These are phyloP conservation scores for Podaxis sp. DNA, from an alignment of 768 basidiomycete genomes.

Conservation along the genomic window DNA sequence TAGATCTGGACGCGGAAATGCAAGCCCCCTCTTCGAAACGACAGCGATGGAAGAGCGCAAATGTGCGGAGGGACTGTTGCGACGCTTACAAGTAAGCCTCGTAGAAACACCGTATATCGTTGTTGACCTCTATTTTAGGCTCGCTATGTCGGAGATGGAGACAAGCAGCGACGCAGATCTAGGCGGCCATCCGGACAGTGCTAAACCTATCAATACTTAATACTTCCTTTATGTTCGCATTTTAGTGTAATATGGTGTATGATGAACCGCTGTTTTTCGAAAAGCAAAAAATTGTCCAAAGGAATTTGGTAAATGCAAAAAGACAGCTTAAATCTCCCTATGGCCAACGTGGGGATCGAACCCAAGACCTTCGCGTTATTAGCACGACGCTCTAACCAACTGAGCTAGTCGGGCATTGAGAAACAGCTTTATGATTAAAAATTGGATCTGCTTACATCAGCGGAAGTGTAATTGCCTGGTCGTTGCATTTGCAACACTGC, in stretches of 20 bases:
- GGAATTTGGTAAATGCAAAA: too few species aligned
- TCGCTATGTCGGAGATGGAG: constrained; percentile 27
- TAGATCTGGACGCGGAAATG: constrained; percentile 68
- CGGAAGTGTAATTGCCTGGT: neutral
- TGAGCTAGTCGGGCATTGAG: constrained; percentile 56
- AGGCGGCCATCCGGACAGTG: neutral
- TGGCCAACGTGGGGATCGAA: constrained; percentile 22
- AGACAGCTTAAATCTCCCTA: neutral
- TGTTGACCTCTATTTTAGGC: constrained; percentile 14
- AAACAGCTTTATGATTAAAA: neutral
- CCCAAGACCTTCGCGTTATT: constrained; percentile 78
- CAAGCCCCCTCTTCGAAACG: constrained; percentile 47
- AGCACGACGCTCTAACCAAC: constrained; percentile 93
- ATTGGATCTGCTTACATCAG: neutral
- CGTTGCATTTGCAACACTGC: neutral
- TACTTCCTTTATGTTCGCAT: neutral
- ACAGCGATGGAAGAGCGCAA: constrained; percentile 61
- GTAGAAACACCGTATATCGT: neutral
- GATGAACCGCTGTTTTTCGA: too few species aligned
- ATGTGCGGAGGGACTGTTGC: constrained; percentile 53
- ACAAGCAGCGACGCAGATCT: constrained; percentile 21
- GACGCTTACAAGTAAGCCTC: constrained; percentile 61
- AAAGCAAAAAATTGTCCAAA: too few species aligned
- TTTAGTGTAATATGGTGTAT: neutral
- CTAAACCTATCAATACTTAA: neutral